Conservation (phyloP, 1,139 yeast species). For the Zygosaccharomyces sapae region DNA sequence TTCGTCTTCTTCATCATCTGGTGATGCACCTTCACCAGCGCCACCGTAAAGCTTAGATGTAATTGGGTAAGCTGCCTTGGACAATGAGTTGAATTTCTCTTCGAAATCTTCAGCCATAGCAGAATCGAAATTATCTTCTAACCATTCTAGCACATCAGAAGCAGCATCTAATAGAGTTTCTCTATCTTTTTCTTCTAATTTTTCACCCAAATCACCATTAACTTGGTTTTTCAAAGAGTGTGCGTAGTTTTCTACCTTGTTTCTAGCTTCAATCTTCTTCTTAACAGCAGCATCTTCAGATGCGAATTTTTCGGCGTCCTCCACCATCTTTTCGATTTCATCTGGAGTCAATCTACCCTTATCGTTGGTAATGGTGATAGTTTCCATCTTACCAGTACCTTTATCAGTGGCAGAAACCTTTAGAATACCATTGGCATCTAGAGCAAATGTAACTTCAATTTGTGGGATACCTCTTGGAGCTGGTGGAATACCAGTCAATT, state of each 20-base stretch:
- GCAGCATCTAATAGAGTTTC: slow-evolving; percentile 85
- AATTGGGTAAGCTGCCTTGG: slow-evolving; percentile 84
- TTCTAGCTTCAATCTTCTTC: slow-evolving; percentile 81
- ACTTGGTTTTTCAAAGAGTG: slow-evolving; percentile 78
- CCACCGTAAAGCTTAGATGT: slow-evolving; percentile 83
- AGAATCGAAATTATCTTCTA: slow-evolving; percentile 74
- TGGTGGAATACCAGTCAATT: slow-evolving; percentile 90
- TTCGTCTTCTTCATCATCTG: slow-evolving; percentile 54
- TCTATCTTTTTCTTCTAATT: slow-evolving; percentile 86
- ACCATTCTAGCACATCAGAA: slow-evolving; percentile 82
- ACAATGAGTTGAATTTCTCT: slow-evolving; percentile 85
- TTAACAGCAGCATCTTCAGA: slow-evolving; percentile 80
- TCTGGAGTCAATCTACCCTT: slow-evolving; percentile 93
- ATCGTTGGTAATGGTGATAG: slow-evolving; percentile 92
- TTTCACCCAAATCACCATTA: slow-evolving; percentile 59
- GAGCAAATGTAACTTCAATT: slow-evolving; percentile 90
- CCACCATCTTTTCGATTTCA: slow-evolving; percentile 90
- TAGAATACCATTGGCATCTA: slow-evolving; percentile 93
- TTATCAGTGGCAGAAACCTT: slow-evolving; percentile 90
- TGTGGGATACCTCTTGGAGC: slow-evolving; percentile 98
- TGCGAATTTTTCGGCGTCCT: slow-evolving; percentile 88
- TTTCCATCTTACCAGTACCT: slow-evolving; percentile 94
- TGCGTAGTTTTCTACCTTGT: slow-evolving; percentile 84
- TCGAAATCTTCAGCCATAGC: slow-evolving; percentile 92
- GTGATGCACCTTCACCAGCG: slow-evolving; percentile 48